Base-by-base conservation (phyloP, 495 filamentous ascomycete genomes). In the Penicillium desertorum region DNA sequence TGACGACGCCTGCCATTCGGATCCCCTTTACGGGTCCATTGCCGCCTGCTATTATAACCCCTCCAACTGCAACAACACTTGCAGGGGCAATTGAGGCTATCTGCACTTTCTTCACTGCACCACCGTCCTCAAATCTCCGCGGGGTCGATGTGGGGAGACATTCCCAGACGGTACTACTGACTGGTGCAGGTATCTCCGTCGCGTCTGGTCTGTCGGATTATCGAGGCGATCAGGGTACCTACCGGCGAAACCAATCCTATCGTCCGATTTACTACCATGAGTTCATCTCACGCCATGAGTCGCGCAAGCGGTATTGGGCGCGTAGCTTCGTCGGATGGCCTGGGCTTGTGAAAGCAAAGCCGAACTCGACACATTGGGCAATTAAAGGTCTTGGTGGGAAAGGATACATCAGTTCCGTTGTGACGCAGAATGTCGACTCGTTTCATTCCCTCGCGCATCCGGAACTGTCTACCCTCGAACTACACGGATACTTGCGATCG, bases 381-480 rank as follows among this genome's bases (percentile, higher is more conserved):
- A 81, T 97, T 29, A 76, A 81, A 39, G 76, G 84, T 54, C 71
- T 98, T 43, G 86, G 85, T 8, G 69, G 81, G 22, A 79, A 91
- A 65, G 93, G 91, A 0, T 68, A 90, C 48, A 73, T 96, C 12
- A 83, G 81, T 49, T 84, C 76, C 29, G 89, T 96, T 29, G 84
- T 98, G 60, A 98, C 94, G 42, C 94, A 98, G 68, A 97, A 98
- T 68, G 93, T 97, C 23, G 94, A 98, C 70, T 96, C 92, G 5
- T 94, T 97, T 69, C 93, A 98, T 72, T 77, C 84, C 1, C 69
- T 73, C 29, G 85, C 89, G 7, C 93, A 97, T 70, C 90, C 93
- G 4, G 66, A 81, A 2, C 70, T 93, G 12, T 78, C 82, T 6
- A 94, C 90, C 6, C 71, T 92, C 16, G 94, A 98, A 71, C 78